Evolutionary conservation across 768 basidiomycete genomes (phyloP), one percentile per base, ranked within the genome.

Genomic region (Naganishia friedmannii): DNA sequence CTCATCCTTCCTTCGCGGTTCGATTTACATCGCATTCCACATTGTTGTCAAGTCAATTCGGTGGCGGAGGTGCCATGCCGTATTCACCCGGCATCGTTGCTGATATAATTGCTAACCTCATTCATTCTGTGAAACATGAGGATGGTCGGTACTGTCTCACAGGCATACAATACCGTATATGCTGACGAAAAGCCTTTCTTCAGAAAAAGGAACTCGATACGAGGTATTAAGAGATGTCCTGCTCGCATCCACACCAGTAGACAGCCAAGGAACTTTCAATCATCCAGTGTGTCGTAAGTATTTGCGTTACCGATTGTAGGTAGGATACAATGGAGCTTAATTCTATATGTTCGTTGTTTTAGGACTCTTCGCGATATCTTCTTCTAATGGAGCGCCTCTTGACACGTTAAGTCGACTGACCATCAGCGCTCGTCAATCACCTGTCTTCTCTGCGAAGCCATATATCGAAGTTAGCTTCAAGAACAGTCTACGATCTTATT

Each of bases 261-360:
- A 75, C 13, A 53, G 70, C 17, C 77, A 79, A 58, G 78, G 79
- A 65, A 81, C 80, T 8, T 79, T 81, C 74, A 77, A 79, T 68
- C 77, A 81, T 66, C 77, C 80, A 10, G 77, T 79, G 21, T 79
- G 75, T 28, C 65, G 71, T 72, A 45, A 46, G 71, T 65, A 1
- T 8, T 13, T 37, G 29, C 21, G 6, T 23, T 9, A 17, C 29
- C 32, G 26, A 46, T 29, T 10, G 13, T 4, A 28, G 7, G 15
- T 57, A 28, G n/a, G 2, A 26, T 3, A 13, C 21, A 15, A 23
- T 51, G 34, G 28, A 55, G 17, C 46, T 45, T 17, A 17, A 1
- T 13, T 17, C 37, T 28, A 28, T 29, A 9, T 8, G n/a, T 2
- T 32, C 6, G 39, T 29, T 21, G 29, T 31, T 4, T 68, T 13